These are phyloP conservation scores for Cutaneotrichosporon sp. DNA, from an alignment of 1,284 basidiomycete genomes.

Conservation along the genomic window DNA sequence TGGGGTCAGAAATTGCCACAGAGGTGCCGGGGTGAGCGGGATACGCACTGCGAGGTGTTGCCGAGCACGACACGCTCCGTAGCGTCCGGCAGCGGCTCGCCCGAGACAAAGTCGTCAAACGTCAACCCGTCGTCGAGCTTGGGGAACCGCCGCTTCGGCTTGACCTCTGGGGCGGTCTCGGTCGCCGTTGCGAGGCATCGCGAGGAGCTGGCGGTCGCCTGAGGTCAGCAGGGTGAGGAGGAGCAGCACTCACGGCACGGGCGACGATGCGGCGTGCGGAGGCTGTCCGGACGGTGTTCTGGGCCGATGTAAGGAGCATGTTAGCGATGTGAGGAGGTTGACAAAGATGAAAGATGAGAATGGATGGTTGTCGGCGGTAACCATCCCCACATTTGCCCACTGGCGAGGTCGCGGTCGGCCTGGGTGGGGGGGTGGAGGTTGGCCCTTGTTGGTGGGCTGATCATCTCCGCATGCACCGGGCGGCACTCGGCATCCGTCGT, in stretches of 20 bases:
- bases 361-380: neutral
- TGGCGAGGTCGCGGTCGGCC: too few species aligned
- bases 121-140: conserved; percentile 71
- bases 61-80: conserved; percentile 71
- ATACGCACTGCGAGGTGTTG: conserved; percentile 69
- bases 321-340: neutral
- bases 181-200: conserved; percentile 35
- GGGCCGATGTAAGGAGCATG: conserved; percentile 15
- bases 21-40: neutral
- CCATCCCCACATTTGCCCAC: neutral
- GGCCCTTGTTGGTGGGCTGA: neutral
- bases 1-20: conserved; percentile 46
- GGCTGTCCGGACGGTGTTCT: conserved; percentile 9
- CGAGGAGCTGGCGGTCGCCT: conserved; percentile 18
- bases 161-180: conserved; percentile 22
- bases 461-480: neutral
- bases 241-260: conserved; percentile 10
- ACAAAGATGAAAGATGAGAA: neutral
- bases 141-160: conserved; percentile 31
- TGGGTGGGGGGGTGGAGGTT: neutral
- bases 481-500: conserved; percentile 7
- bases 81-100: conserved; percentile 54
- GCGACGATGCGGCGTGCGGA: conserved; percentile 12
- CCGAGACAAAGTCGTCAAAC: conserved; percentile 82
- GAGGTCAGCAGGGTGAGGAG: neutral